Evolutionary conservation across 371 early-diverging fungal species (phyloP).

Genomic region (Mortierella sp.): DNA sequence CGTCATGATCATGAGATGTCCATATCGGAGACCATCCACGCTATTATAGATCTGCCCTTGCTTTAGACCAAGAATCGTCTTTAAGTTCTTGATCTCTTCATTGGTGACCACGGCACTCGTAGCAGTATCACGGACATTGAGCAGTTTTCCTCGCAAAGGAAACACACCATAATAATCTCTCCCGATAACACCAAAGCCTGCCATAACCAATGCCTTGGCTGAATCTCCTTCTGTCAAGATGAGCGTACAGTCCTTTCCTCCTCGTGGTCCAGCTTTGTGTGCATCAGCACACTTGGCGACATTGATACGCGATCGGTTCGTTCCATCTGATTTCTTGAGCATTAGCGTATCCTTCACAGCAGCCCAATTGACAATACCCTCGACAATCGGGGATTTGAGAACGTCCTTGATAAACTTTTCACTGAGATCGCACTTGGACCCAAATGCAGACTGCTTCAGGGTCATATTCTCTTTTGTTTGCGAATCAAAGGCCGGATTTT

Average conservation of each 20-base stretch:
- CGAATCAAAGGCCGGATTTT: slow-evolving; percentile 99
- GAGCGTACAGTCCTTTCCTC: slow-evolving; percentile 91
- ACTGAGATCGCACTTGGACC: slow-evolving; percentile 83
- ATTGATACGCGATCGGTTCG: slow-evolving; percentile 75
- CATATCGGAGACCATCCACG: slow-evolving; percentile 91
- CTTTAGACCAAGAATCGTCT: slow-evolving; percentile 98
- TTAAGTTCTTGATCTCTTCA: slow-evolving; percentile 92
- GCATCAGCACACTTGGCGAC: slow-evolving; percentile 99
- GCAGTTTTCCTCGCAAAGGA: slow-evolving; percentile 98
- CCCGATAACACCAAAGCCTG: slow-evolving; percentile 95
- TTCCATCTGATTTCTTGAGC: slow-evolving; percentile 96
- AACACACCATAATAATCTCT: slow-evolving; percentile 98
- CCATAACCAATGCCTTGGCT: slow-evolving; percentile 97
- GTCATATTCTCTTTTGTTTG: slow-evolving; percentile 99
- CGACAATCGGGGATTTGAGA: slow-evolving; percentile 87
- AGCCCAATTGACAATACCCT: slow-evolving; percentile 84
- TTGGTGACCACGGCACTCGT: slow-evolving; percentile 86
- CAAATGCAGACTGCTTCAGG: slow-evolving; percentile 85
- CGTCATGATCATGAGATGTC: slow-evolving; percentile 99
- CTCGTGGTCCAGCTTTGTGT: slow-evolving; percentile 91
- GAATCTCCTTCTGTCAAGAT: slow-evolving; percentile 99
- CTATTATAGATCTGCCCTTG: slow-evolving; percentile 87
- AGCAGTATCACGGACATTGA: slow-evolving; percentile 98
- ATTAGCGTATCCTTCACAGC: slow-evolving; percentile 86
- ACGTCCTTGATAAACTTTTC: slow-evolving; percentile 90